These are phyloP conservation scores for Cutaneotrichosporon cyanovorans DNA, from an alignment of 1,284 basidiomycete genomes.

Conservation along the genomic window DNA sequence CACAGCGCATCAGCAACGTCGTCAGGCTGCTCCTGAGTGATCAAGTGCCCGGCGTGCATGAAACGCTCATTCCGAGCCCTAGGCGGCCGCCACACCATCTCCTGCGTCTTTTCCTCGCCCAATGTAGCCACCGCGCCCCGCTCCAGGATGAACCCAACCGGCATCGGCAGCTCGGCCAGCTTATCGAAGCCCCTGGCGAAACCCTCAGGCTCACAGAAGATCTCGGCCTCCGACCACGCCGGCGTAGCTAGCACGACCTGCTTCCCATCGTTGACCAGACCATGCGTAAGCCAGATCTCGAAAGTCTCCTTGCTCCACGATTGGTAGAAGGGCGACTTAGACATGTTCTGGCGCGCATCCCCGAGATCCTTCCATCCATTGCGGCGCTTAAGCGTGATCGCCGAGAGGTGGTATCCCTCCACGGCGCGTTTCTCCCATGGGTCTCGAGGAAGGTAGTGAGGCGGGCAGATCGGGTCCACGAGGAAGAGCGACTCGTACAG, in stretches of 20 bases:
- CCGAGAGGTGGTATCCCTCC: conserved; percentile 8
- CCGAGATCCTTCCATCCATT: conserved; percentile 5
- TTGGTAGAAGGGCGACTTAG: conserved; percentile 43
- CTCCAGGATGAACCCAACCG: conserved; percentile 27
- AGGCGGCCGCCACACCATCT: conserved; percentile 34
- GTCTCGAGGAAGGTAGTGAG: conserved; percentile 4
- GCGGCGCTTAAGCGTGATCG: conserved; percentile 50
- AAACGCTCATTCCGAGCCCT: conserved; percentile 26
- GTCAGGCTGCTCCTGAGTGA: conserved; percentile 36
- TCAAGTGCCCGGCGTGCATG: conserved; percentile 28
- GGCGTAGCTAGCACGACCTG: conserved; percentile 30
- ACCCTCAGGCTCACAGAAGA: conserved; percentile 29
- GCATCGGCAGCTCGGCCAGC: conserved; percentile 24
- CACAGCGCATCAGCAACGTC: conserved; percentile 24
- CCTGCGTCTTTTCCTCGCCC: conserved; percentile 23
- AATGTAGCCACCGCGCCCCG: conserved; percentile 20
- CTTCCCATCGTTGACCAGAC: conserved; percentile 45
- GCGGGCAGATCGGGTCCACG: conserved; percentile 58
- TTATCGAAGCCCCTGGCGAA: conserved; percentile 31
- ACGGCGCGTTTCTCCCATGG: neutral
- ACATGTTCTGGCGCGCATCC: conserved; percentile 46
- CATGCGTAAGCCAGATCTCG: conserved; percentile 60
- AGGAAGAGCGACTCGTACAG: conserved; percentile 68
- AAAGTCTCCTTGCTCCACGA: conserved; percentile 56
- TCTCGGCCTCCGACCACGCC: conserved; percentile 27